Percentiles rank a stretch among this genome's conserved stretches.
These are phyloP conservation scores for Wickerhamomyces alni DNA, from an alignment of 805 yeast genomes.

Conservation along the genomic window DNA sequence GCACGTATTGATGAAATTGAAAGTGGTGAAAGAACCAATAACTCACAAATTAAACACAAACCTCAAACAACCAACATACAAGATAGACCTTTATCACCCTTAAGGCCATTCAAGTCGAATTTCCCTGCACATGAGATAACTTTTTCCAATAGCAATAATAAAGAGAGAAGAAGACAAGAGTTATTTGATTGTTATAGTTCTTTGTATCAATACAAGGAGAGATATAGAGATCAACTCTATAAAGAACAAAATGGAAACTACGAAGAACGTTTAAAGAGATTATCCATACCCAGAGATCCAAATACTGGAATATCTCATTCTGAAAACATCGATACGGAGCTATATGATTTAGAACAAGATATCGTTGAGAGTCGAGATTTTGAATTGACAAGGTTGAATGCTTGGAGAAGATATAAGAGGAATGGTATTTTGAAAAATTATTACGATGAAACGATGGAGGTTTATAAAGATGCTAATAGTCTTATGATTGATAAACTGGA, in stretches of 20 bases:
- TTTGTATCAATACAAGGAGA: slow-evolving; percentile 14
- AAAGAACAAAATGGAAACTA: slow-evolving; percentile 2
- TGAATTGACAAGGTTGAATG: slow-evolving; percentile 23
- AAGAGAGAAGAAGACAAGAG: slow-evolving; percentile 23
- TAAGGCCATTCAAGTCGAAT: neutral
- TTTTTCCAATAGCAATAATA: slow-evolving; percentile 24
- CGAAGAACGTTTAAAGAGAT: neutral
- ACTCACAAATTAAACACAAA: too few species aligned
- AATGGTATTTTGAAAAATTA: slow-evolving; percentile 21
- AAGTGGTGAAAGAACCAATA: neutral
- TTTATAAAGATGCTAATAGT: slow-evolving; percentile 21
- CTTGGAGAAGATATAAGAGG: slow-evolving; percentile 20
- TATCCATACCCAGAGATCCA: slow-evolving; percentile 3
- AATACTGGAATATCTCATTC: slow-evolving; percentile 4
- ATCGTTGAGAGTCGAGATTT: slow-evolving; percentile 28
- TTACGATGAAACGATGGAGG: slow-evolving; percentile 20
- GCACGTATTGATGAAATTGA: neutral
- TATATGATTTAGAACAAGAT: slow-evolving; percentile 22
- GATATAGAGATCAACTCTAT: slow-evolving; percentile 7
- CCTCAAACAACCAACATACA: neutral
- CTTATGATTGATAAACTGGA: slow-evolving; percentile 24
- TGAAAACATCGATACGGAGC: slow-evolving; percentile 3
- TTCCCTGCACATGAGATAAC: slow-evolving; percentile 13
- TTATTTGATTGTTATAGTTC: slow-evolving; percentile 18
- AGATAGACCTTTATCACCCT: neutral